Percentiles rank a stretch among this genome's conserved stretches.
phyloP scores from a whole-genome alignment of 352 stramenopile genomes.

The Aphanomyces euteiches region DNA sequence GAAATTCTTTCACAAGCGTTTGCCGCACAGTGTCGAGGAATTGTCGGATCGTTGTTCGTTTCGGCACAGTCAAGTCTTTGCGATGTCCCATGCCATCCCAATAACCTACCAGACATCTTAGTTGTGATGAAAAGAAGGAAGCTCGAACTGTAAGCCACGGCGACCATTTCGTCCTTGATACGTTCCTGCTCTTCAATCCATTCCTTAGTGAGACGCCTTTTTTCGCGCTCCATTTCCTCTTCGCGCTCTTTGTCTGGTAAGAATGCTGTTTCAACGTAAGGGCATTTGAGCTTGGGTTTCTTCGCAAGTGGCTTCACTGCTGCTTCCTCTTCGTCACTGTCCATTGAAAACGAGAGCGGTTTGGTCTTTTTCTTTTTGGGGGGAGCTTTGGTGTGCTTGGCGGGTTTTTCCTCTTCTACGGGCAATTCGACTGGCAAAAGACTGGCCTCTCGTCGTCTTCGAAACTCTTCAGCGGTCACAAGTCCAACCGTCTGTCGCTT shows the following conservation, averaged over 20 bases:
- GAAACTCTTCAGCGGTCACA: constrained; percentile 94
- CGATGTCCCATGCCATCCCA: constrained; percentile 97
- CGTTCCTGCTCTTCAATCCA: constrained; percentile 91
- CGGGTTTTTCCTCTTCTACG: constrained; percentile 25
- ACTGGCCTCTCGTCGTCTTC: constrained; percentile 79
- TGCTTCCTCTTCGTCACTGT: constrained; percentile 75
- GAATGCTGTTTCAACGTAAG: constrained; percentile 92
- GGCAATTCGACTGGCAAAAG: constrained; percentile 41
- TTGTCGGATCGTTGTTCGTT: constrained; percentile 90
- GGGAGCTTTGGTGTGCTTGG: constrained; percentile 59
- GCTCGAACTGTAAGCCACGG: constrained; percentile 17
- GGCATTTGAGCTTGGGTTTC: constrained; percentile 89
- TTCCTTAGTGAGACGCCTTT: constrained; percentile 82
- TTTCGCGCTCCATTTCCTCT: constrained; percentile 65
- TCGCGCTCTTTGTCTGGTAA: constrained; percentile 92
- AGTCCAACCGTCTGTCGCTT: constrained; percentile 90
- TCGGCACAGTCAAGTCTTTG: constrained; percentile 86
- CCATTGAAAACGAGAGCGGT: constrained; percentile 64
- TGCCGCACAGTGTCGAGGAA: constrained; percentile 84
- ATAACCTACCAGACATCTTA: constrained; percentile 52
- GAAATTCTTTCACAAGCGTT: constrained; percentile 91
- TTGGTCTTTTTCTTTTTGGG: constrained; percentile 71
- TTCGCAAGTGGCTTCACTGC: constrained; percentile 34
- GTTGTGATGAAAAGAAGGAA: neutral
- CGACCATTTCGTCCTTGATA: constrained; percentile 81